phyloP scores from a whole-genome alignment of 345 rosid genomes.

The Syzygium oleosum region DNA sequence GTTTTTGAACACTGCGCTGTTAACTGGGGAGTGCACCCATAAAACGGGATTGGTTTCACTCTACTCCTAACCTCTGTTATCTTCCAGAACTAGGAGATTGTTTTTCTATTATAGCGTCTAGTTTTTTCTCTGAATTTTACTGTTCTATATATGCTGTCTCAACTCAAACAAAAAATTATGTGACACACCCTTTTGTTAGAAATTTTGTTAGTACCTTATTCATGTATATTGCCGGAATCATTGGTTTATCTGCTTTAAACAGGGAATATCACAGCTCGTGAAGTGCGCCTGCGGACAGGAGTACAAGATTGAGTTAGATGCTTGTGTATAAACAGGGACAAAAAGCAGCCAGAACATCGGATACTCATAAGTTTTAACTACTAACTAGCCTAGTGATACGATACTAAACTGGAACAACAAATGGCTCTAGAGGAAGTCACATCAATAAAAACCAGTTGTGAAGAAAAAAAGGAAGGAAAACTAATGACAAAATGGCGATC shows the following conservation, averaged over 20 bases:
- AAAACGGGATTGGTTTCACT: neutral
- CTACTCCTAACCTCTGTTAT: neutral
- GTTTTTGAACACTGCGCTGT: neutral
- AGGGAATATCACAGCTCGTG: slow-evolving; percentile 51
- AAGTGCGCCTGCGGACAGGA: slow-evolving; percentile 54
- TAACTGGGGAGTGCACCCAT: neutral
- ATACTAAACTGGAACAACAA: slow-evolving; percentile 35
- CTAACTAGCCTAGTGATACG: neutral
- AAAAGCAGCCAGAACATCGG: neutral
- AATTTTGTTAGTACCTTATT: neutral
- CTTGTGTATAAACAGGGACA: neutral
- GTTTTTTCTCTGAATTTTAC: neutral
- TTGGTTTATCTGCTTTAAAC: slow-evolving; percentile 4
- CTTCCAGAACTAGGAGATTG: neutral
- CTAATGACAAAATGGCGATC: neutral
- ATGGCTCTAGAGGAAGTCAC: slow-evolving; percentile 7
- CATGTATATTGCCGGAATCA: neutral
- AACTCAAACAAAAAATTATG: neutral
- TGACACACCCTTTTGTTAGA: neutral
- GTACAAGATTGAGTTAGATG: slow-evolving; percentile 27
- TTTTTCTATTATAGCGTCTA: neutral
- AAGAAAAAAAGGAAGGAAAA: neutral
- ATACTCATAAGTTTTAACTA: slow-evolving; percentile 22
- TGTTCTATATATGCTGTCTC: neutral
- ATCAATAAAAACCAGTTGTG: neutral